A percentile compares a stretch with the other conserved stretches of the same genome.
phyloP scores from a whole-genome alignment of 108 stramenopile species.

The Stephanodiscus minutulus region DNA sequence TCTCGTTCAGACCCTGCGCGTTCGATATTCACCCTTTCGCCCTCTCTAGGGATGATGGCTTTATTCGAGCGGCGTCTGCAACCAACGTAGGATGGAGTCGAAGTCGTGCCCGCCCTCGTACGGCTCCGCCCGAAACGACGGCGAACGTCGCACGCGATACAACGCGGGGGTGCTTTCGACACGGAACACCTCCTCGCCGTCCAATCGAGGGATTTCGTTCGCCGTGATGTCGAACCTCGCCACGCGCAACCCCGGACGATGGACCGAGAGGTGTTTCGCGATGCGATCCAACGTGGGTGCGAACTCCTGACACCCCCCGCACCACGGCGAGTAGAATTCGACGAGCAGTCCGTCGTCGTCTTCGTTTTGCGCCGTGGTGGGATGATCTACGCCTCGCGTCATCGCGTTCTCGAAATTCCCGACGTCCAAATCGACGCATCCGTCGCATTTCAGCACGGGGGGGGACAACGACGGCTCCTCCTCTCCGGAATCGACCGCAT shows the following conservation, averaged over 20 bases:
- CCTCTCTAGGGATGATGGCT: not conserved
- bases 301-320: slow-evolving; percentile 48
- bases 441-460: slow-evolving; percentile 29
- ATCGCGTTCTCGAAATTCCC: slow-evolving; percentile 28
- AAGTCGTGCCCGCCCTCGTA: slow-evolving; percentile 35
- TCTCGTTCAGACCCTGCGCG: too few species aligned
- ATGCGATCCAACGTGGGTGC: slow-evolving; percentile 43
- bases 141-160: slow-evolving; percentile 36
- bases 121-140: slow-evolving; percentile 31
- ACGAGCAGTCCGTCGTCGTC: slow-evolving; percentile 22
- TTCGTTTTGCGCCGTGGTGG: too few species aligned
- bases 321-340: slow-evolving; percentile 57
- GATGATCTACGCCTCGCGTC: too few species aligned
- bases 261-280: slow-evolving; percentile 14
- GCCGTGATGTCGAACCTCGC: slow-evolving; percentile 49
- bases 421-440: slow-evolving; percentile 24
- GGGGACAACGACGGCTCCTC: slow-evolving; percentile 7
- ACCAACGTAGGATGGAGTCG: slow-evolving; percentile 23
- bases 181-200: slow-evolving; percentile 26
- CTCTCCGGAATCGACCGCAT: slow-evolving; percentile 17
- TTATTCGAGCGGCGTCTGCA: not conserved
- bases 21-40: too few species aligned
- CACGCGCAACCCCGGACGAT: slow-evolving; percentile 3
- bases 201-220: slow-evolving; percentile 25
- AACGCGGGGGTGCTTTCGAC: slow-evolving; percentile 48